A percentile compares a stretch with the other conserved stretches of the same genome.
Evolutionary conservation across 805 yeast species (phyloP).

Genomic region (Lipomyces yamadae): DNA sequence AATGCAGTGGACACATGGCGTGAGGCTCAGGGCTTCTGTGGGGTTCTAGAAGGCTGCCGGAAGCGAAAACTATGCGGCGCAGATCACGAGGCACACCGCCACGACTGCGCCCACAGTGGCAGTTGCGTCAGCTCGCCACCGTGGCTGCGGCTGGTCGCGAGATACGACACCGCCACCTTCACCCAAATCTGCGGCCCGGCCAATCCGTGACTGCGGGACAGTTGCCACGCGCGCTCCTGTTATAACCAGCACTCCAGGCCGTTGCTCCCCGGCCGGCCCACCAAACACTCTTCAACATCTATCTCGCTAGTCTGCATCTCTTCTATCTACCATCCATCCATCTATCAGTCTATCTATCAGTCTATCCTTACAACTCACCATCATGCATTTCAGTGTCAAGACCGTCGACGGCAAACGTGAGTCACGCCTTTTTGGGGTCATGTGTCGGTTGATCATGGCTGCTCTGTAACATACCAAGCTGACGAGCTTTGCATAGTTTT

Average conservation of each 20-base stretch:
- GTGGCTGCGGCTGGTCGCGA: not conserved
- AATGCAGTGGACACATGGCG: not conserved
- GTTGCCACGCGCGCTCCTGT: not conserved
- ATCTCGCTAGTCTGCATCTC: not conserved
- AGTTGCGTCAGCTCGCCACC: not conserved
- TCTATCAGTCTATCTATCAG: not conserved
- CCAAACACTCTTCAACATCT: not conserved
- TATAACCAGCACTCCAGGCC: not conserved
- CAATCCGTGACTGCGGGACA: slow-evolving; percentile 1
- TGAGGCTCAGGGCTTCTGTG: not conserved
- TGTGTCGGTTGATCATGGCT: not conserved
- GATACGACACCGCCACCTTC: too few species aligned
- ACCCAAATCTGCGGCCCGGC: not conserved
- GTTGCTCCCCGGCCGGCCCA: not conserved
- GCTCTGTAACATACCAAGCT: not conserved
- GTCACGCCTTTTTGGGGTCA: slow-evolving; percentile 3
- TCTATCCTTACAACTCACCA: not conserved
- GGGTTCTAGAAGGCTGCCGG: slow-evolving; percentile 4
- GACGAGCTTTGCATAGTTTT: slow-evolving; percentile 13
- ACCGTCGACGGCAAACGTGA: slow-evolving; percentile 35
- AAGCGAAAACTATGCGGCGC: slow-evolving; percentile 3
- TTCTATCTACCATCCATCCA: not conserved
- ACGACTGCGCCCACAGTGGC: not conserved
- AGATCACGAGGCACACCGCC: slow-evolving; percentile 6
- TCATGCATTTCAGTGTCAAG: slow-evolving; percentile 32